Base-by-base conservation (phyloP, 305 asterid species). In the Rubia occidens region DNA sequence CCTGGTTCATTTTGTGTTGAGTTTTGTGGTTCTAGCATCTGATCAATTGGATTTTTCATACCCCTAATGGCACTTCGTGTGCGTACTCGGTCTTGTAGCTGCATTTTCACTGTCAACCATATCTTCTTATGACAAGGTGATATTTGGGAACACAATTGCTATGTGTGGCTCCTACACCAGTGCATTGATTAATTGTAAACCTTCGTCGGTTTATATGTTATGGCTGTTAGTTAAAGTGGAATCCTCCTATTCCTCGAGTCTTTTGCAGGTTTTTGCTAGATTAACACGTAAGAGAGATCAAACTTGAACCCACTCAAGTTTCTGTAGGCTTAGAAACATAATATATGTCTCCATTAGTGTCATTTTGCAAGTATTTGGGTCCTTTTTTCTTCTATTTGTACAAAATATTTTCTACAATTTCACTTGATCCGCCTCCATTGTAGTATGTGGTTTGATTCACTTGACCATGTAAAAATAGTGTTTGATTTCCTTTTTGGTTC, bases 401-500 rank as follows among this genome's bases (percentile, higher is more conserved):
- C 10, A n/a, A 7, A 20, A 29, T 14, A 37, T 21, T 11, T 64
- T 53, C 26, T 64, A 21, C 37, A 69, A 62, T 58, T 75, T 32
- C 53, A 35, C 43, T 67, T 67, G 64, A 70, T 56, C 10, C 13
- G 26, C 37, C 4, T 32, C 37, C 37, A 32, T 32, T 32, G 37
- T 32, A 2, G 37, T 32, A 32, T 32, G 3, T 32, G 37, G 4
- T 32, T 32, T 32, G 37, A 32, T 32, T 32, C 37, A 32, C 37
- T 32, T 32, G 37, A 32, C 37, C 37, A 32, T 32, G 37, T 26
- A 32, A 32, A 32, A 2, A 32, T 32, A 32, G 37, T 32, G 37
- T 32, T 32, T 32, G 37, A 32, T 32, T 32, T 42, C 73, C 67
- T 63, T 21, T 76, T 71, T 70, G 73, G 60, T 32, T 80, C 62